A percentile compares a stretch with the other conserved stretches of the same genome.
phyloP scores from a whole-genome alignment of 164 flowering plant species.

The Stephania yunnanensis region DNA sequence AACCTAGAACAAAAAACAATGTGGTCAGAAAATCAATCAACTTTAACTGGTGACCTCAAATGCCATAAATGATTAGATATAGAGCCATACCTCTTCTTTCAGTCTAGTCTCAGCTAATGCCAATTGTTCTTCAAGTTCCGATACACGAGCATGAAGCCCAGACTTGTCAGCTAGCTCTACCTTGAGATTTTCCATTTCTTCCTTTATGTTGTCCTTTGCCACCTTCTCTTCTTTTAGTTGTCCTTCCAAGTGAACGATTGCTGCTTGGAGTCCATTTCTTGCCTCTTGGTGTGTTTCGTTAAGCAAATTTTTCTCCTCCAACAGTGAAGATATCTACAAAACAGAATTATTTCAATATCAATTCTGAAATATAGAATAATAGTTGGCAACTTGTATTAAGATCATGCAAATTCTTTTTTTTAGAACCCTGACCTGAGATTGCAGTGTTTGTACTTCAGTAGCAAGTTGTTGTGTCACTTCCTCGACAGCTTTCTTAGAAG shows the following conservation, averaged over 20 bases:
- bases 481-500: conserved; percentile 49
- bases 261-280: conserved; percentile 57
- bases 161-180: conserved; percentile 52
- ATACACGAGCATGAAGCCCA: conserved; percentile 35
- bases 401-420: background rate
- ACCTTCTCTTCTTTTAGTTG: conserved; percentile 45
- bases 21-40: background rate
- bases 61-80: background rate
- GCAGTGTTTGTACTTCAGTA: conserved; percentile 48
- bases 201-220: conserved; percentile 36
- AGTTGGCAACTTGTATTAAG: background rate
- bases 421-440: conserved; percentile 50
- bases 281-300: conserved; percentile 46
- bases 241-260: conserved; percentile 49
- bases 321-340: conserved; percentile 59
- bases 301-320: conserved; percentile 69
- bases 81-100: conserved; percentile 51
- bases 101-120: conserved; percentile 36
- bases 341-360: background rate
- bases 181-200: conserved; percentile 49
- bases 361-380: no score
- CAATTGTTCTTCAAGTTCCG: conserved; percentile 55
- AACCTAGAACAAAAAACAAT: conserved; percentile 28
- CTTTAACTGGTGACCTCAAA: background rate
- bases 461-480: conserved; percentile 51